These are phyloP conservation scores for Trichophyton benhamiae DNA, from an alignment of 2,329 filamentous ascomycete genomes.

Conservation along the genomic window DNA sequence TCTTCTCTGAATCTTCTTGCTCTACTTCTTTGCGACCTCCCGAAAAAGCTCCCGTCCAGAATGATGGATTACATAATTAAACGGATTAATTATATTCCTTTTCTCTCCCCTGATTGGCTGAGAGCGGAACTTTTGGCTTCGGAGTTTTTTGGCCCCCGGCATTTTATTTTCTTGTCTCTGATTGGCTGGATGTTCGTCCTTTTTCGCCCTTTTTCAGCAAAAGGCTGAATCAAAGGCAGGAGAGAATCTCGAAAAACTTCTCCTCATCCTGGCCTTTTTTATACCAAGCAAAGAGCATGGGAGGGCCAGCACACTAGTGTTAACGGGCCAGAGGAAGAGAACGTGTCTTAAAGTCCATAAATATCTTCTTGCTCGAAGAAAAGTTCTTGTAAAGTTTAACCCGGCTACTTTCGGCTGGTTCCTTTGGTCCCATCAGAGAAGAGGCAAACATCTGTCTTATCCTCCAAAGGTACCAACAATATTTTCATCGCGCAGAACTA, in stretches of 20 bases:
- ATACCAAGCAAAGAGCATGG: neutral
- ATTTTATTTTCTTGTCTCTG: neutral
- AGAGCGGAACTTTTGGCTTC: neutral
- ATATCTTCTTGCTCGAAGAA: neutral
- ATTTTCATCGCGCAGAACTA: neutral
- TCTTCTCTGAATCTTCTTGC: too few relatives aligned
- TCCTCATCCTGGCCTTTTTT: neutral
- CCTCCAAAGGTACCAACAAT: neutral
- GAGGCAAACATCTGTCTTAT: neutral
- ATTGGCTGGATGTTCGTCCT: neutral
- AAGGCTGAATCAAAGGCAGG: too few relatives aligned
- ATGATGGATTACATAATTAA: neutral
- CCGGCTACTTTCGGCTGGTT: constrained; percentile 1
- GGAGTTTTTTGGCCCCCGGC: neutral
- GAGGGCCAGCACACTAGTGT: neutral
- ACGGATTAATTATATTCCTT: neutral
- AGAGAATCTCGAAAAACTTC: neutral
- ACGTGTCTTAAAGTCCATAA: neutral
- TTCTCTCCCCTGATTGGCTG: neutral
- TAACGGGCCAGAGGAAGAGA: neutral
- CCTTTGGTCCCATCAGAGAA: neutral
- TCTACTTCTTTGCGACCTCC: neutral
- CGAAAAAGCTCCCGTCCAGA: neutral
- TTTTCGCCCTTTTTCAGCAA: too few relatives aligned
- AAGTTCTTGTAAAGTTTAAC: neutral